Evolutionary conservation across 169 alveolate genomes (phyloP), one percentile per base, ranked within the genome.

Genomic region (Eimeria tenella): DNA sequence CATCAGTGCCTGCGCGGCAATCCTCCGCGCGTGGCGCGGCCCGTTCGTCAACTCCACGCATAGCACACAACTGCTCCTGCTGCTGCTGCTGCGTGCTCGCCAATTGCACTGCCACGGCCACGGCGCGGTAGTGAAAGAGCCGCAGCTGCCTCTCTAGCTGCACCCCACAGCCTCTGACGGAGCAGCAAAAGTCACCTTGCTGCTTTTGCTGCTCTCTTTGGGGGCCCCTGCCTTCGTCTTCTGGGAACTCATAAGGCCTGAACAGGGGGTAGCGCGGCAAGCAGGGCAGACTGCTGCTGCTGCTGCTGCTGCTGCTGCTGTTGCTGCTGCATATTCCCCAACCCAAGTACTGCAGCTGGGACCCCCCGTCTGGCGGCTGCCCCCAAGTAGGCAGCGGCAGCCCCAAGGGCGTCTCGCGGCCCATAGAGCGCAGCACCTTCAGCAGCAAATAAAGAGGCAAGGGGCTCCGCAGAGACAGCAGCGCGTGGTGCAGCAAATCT

Each of bases 161-260:
- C 25, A 70, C 70, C 23, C 96, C 96, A 49, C 96, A 95, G 21
- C 96, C 96, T 11, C 95, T 31, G 13, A 89, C 50, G 25, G 86
- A 5, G 17, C 84, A 91, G 4, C 83, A 52, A 82, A 87, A 70
- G 75, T 91, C 93, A 55, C 13, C 55, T 25, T 91, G 95, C 73
- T 21, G 68, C 23, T 56, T 52, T 15, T 21, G n/a, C 4, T 86
- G 65, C 62, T 8, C 91, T 25, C 42, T 50, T 5, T 25, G 65
- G n/a, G 10, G 81, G 52, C 62, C 10, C 23, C 49, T 50, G 63
- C 11, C 60, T 52, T 82, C 77, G 17, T 31, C 74, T 50, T 23
- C 42, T 5, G 62, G 49, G 50, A 50, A 81, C 60, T 90, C 95
- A 55, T 68, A 70, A 56, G 83, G 21, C 62, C 31, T 52, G 52